A percentile compares a stretch with the other conserved stretches of the same genome.
These are phyloP conservation scores for Bisporella sp. DNA, from an alignment of 2,329 filamentous ascomycete species.

Conservation along the genomic window DNA sequence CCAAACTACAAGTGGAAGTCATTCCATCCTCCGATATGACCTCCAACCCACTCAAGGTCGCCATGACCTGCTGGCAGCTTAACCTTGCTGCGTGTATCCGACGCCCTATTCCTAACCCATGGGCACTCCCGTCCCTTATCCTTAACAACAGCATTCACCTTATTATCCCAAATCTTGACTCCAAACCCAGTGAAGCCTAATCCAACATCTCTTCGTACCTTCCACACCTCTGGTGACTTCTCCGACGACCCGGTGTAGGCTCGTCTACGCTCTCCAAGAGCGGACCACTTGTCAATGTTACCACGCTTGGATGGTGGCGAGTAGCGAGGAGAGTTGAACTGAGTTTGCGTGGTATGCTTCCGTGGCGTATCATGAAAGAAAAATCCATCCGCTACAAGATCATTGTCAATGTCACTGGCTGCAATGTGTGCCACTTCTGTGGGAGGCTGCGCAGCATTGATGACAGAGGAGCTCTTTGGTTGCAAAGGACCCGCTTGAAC, in stretches of 20 bases:
- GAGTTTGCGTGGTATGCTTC: neutral
- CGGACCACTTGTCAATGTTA: conserved; percentile 79
- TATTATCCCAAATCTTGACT: conserved; percentile 26
- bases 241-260: conserved; percentile 49
- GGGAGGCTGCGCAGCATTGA: conserved; percentile 37
- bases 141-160: conserved; percentile 25
- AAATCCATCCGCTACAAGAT: conserved; percentile 62
- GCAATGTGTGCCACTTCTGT: conserved; percentile 30
- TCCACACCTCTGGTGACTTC: conserved; percentile 41
- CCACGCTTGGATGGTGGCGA: conserved; percentile 61
- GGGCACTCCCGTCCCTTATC: conserved; percentile 39
- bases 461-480: conserved; percentile 43
- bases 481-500: conserved; percentile 43
- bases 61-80: conserved; percentile 51
- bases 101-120: conserved; percentile 36
- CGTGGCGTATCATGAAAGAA: conserved; percentile 62
- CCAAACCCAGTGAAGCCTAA: conserved; percentile 43
- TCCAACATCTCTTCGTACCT: conserved; percentile 37
- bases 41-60: conserved; percentile 91
- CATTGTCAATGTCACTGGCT: conserved; percentile 50
- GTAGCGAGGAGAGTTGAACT: conserved; percentile 37
- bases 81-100: conserved; percentile 17
- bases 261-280: conserved; percentile 75
- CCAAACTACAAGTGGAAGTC: conserved; percentile 48
- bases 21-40: conserved; percentile 52